A percentile compares a stretch with the other conserved stretches of the same genome.
Evolutionary conservation across 2,329 filamentous ascomycete species (phyloP).

Genomic region (Trichoderma pleuroti): DNA sequence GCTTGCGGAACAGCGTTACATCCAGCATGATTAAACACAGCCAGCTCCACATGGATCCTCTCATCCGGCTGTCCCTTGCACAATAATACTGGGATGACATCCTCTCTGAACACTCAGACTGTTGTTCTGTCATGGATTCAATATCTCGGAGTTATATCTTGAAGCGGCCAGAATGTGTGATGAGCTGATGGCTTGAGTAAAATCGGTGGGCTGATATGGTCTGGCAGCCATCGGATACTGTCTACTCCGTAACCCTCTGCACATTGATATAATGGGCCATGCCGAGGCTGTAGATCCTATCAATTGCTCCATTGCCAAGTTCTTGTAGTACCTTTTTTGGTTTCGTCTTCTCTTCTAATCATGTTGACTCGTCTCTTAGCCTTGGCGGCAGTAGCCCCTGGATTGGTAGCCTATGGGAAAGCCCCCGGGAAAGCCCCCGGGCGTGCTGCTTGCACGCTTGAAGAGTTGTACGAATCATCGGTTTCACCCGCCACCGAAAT

Average conservation of each 20-base stretch:
- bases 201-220: neutral
- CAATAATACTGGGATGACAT: neutral
- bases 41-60: neutral
- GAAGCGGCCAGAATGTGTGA: neutral
- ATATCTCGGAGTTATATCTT: neutral
- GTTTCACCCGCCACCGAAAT: neutral
- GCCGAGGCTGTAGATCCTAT: neutral
- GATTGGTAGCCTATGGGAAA: neutral
- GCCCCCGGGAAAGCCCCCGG: neutral
- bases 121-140: neutral
- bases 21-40: neutral
- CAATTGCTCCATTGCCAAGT: neutral
- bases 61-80: neutral
- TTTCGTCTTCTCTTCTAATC: neutral
- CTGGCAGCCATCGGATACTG: neutral
- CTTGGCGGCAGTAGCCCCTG: neutral
- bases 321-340: neutral
- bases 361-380: neutral
- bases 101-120: neutral
- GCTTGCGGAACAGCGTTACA: neutral
- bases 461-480: neutral
- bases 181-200: neutral
- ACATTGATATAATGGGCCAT: neutral
- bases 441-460: neutral
- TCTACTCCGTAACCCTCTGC: neutral